phyloP scores from a whole-genome alignment of 352 stramenopile genomes.

The Pythium myriotylum region DNA sequence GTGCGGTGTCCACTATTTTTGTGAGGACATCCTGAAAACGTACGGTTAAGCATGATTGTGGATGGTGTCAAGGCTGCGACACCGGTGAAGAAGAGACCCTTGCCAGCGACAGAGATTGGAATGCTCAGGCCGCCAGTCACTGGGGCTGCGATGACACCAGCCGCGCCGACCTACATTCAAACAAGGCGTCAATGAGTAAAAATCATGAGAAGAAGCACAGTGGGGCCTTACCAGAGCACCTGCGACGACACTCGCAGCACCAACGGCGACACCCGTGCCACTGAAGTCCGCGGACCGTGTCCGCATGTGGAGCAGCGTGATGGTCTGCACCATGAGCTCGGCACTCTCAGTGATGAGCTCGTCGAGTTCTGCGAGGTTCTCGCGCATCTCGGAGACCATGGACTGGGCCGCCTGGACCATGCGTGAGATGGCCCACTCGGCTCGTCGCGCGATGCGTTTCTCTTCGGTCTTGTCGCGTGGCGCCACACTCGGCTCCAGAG shows the following conservation, averaged over 20 bases:
- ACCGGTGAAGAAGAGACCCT: conserved; percentile 83
- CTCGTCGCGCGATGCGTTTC: conserved; percentile 65
- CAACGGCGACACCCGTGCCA: conserved; percentile 79
- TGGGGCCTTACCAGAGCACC: conserved; percentile 72
- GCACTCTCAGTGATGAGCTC: conserved; percentile 80
- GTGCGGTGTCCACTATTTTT: neutral
- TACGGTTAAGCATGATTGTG: conserved; percentile 87
- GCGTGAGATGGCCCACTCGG: conserved; percentile 72
- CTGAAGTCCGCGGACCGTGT: conserved; percentile 82
- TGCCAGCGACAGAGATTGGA: conserved; percentile 81
- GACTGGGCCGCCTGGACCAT: conserved; percentile 74
- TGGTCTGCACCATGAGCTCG: conserved; percentile 86
- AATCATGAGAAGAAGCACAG: neutral
- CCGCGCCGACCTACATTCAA: conserved; percentile 51
- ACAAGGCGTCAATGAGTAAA: neutral
- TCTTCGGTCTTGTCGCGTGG: conserved; percentile 72
- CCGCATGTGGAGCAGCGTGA: conserved; percentile 84
- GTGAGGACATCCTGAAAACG: conserved; percentile 17
- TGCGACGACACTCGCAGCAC: conserved; percentile 78
- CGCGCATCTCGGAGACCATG: conserved; percentile 70
- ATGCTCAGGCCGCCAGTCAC: conserved; percentile 81
- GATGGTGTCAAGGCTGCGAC: conserved; percentile 79
- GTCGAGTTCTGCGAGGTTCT: conserved; percentile 79
- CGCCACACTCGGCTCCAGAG: conserved; percentile 53
- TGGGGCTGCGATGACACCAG: conserved; percentile 73